Conservation (phyloP, 2,329 filamentous ascomycete species). For the Talaromyces islandicus region DNA sequence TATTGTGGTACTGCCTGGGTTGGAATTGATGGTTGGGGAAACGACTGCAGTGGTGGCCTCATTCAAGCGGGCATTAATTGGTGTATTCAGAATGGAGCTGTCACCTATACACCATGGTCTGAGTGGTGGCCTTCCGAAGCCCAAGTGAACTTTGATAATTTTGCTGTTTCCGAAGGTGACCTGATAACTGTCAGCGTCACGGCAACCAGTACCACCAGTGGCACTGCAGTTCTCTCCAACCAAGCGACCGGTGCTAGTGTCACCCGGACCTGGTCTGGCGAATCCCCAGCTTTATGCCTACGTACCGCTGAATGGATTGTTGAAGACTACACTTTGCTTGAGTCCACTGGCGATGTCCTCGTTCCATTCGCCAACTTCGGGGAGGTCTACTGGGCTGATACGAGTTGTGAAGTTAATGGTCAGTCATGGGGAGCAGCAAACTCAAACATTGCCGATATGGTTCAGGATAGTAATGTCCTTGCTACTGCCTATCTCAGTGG, state of each 20-base stretch:
- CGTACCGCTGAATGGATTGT: constrained; percentile 9
- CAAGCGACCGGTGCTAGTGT: neutral
- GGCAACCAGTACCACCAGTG: constrained; percentile 7
- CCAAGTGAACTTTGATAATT: constrained; percentile 3
- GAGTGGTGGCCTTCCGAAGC: constrained; percentile 7
- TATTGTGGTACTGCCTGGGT: constrained; percentile 9
- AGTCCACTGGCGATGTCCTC: neutral
- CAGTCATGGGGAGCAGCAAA: constrained; percentile 2
- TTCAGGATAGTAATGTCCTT: constrained; percentile 5
- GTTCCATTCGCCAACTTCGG: constrained; percentile 5
- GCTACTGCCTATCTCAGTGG: constrained; percentile 5
- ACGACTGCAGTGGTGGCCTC: constrained; percentile 7
- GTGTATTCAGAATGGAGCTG: constrained; percentile 6
- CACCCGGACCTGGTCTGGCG: constrained; percentile 1
- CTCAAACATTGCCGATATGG: constrained; percentile 7
- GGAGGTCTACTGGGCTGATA: constrained; percentile 4
- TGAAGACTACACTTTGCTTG: constrained; percentile 4
- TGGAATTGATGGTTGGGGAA: constrained; percentile 6
- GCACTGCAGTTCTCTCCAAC: constrained; percentile 4
- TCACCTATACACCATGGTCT: constrained; percentile 4
- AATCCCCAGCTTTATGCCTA: constrained; percentile 4
- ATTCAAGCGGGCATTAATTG: constrained; percentile 7
- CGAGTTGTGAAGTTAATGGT: neutral
- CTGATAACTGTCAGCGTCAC: constrained; percentile 4
- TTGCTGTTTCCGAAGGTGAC: constrained; percentile 6